A percentile compares a stretch with the other conserved stretches of the same genome.
Evolutionary conservation across 768 basidiomycete genomes (phyloP).

Genomic region (Leccinellum luteum): DNA sequence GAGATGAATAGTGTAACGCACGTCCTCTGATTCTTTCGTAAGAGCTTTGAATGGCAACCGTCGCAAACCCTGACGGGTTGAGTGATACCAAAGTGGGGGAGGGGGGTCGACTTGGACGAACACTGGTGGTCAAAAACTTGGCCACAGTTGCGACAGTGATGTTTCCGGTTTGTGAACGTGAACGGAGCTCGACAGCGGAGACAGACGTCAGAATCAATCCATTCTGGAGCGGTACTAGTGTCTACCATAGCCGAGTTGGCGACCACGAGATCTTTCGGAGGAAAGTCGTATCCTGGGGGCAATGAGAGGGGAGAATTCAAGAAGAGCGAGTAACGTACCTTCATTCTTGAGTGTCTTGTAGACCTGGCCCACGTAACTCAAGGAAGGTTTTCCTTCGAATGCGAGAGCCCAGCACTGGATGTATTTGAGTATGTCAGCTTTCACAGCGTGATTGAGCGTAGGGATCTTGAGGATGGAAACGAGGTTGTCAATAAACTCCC

Average conservation of each 20-base stretch:
- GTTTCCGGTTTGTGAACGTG: constrained; percentile 94
- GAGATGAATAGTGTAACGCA: constrained; percentile 29
- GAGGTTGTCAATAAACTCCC: constrained; percentile 93
- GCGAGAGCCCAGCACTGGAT: constrained; percentile 95
- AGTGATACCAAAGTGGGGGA: constrained; percentile 92
- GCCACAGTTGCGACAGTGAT: constrained; percentile 98
- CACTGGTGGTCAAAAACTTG: constrained; percentile 95
- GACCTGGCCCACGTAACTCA: constrained; percentile 74
- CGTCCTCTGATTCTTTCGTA: constrained; percentile 59
- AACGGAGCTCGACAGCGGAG: constrained; percentile 89
- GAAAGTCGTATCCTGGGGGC: constrained; percentile 72
- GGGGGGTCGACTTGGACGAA: constrained; percentile 75
- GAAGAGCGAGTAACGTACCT: constrained; percentile 46
- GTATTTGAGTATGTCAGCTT: constrained; percentile 68
- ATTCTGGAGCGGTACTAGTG: constrained; percentile 90
- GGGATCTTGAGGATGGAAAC: constrained; percentile 84
- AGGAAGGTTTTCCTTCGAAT: constrained; percentile 74
- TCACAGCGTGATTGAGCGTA: constrained; percentile 75
- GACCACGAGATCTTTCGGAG: constrained; percentile 68
- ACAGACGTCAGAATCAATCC: constrained; percentile 96
- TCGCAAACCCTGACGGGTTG: constrained; percentile 96
- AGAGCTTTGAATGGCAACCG: constrained; percentile 76
- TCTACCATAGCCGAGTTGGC: constrained; percentile 85
- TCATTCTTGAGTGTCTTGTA: constrained; percentile 75
- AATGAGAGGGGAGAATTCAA: neutral